A percentile compares a stretch with the other conserved stretches of the same genome.
Evolutionary conservation across 2,329 filamentous ascomycete genomes (phyloP).

Genomic region (Onygenales sp.): DNA sequence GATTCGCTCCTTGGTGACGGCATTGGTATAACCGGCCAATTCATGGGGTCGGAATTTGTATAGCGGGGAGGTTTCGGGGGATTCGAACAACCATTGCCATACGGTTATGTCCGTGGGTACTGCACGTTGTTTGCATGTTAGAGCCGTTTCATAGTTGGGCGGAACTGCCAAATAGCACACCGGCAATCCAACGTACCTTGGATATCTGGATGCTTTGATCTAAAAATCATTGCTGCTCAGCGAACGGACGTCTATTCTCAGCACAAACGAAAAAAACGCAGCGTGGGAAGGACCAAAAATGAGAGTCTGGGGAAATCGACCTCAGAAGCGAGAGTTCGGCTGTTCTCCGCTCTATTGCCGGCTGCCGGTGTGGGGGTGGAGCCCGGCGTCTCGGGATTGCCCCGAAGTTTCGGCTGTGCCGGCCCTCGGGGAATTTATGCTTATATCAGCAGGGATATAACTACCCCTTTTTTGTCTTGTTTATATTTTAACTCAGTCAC

Average conservation of each 20-base stretch:
- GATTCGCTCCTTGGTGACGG: slow-evolving; percentile 47
- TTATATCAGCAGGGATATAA: no score
- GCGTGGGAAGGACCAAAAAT: background rate
- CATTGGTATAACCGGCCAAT: slow-evolving; percentile 47
- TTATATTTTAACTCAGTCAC: no score
- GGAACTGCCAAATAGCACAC: background rate
- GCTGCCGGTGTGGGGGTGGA: no score
- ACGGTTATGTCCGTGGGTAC: slow-evolving; percentile 46
- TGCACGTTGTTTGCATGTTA: slow-evolving; percentile 15
- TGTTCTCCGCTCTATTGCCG: no score
- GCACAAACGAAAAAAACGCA: background rate
- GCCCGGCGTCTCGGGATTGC: no score
- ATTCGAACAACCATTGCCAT: slow-evolving; percentile 53
- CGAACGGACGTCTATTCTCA: background rate
- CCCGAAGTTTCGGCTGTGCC: no score
- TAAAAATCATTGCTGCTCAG: slow-evolving; percentile 1
- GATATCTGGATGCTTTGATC: slow-evolving; percentile 2
- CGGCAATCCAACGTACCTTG: background rate
- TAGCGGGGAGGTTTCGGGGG: slow-evolving; percentile 40
- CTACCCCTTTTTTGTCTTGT: no score
- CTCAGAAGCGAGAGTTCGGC: no score
- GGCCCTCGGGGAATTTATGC: no score
- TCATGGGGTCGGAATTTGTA: slow-evolving; percentile 26
- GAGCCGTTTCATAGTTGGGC: no score
- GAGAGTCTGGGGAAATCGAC: background rate